These are phyloP conservation scores for Sporothrix pallida DNA, from an alignment of 2,329 filamentous ascomycete genomes.

Conservation along the genomic window DNA sequence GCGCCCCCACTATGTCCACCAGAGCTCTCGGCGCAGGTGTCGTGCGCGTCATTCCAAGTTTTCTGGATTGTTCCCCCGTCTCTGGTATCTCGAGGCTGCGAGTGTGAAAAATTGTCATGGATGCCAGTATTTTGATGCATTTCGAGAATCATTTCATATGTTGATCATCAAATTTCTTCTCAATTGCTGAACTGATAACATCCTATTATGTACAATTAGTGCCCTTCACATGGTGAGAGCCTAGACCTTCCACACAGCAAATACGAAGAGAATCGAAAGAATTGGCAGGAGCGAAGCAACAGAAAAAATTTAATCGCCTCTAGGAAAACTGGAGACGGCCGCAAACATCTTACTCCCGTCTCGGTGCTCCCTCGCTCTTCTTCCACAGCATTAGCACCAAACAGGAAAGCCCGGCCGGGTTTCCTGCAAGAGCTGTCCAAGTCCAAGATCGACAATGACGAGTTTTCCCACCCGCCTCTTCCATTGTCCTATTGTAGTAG, in stretches of 20 bases:
- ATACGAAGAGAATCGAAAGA: background rate
- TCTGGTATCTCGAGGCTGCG: conserved; percentile 15
- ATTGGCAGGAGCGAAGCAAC: conserved; percentile 5
- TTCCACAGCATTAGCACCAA: conserved; percentile 22
- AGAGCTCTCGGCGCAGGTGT: conserved; percentile 12
- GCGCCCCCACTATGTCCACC: background rate
- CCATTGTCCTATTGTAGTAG: conserved; percentile 12
- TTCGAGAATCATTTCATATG: background rate
- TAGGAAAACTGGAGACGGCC: conserved; percentile 28
- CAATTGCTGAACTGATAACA: too few species aligned
- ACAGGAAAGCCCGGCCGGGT: conserved; percentile 30
- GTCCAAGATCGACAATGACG: conserved; percentile 27
- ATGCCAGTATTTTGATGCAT: background rate
- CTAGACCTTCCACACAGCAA: background rate
- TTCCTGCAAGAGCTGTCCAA: conserved; percentile 6
- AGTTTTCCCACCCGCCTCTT: conserved; percentile 8
- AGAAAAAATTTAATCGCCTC: conserved; percentile 7
- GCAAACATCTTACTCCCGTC: conserved; percentile 7
- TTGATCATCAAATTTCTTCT: too few species aligned
- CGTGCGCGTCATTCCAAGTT: conserved; percentile 26
- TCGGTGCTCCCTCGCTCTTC: conserved; percentile 13
- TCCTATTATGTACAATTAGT: too few species aligned
- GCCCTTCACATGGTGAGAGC: too few species aligned
- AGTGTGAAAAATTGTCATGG: background rate
- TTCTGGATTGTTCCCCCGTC: background rate